Evolutionary conservation across 192 early-diverging fungal species (phyloP), one percentile per base, ranked within the genome.

Genomic region (Backusella parvicylindrica): DNA sequence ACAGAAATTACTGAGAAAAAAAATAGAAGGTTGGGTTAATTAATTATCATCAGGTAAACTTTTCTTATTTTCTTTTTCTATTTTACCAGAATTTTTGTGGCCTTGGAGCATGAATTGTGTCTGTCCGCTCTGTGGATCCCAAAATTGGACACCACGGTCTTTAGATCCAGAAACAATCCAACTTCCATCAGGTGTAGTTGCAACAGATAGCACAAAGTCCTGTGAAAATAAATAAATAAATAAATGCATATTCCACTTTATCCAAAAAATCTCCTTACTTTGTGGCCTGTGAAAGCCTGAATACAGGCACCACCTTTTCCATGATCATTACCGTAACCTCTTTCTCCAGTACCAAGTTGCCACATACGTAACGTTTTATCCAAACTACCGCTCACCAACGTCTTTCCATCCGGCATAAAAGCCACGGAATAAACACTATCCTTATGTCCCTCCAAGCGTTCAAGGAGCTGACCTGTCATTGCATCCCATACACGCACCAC

Each of bases 161-260:
- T 98, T 96, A 77, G 92, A 92, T 32, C 95, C 94, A 76, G 92
- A 92, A 30, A 97, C 93, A 41, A 97, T 90, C 95, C 95, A 98
- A 80, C 92, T 92, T 70, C 91, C 93, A 77, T 92, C 90, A 16
- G 91, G 90, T 65, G 92, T 91, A 41, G 90, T 94, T 0, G 94
- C 96, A 32, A 99, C 97, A 3, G 95, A 96, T 36, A 99, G 86
- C 15, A 99, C 97, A 92, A 96, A 99, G 86, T 99, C 97, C 84
- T 92, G 86, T 74, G 95, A 92, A 53, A 53, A 53, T n/a, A 53
- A 23, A 23, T 23, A 26, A 53, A 53, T 53, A 26, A 26, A 21
- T 2, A 15, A 16, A 8, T 1, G 33, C 21, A 23, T 21, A 23
- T 53, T 53, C 13, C 33, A 35, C 6, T 35, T 35, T 35, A 35